Conservation (phyloP, 331 rosid species). For the Quercus lobata region DNA sequence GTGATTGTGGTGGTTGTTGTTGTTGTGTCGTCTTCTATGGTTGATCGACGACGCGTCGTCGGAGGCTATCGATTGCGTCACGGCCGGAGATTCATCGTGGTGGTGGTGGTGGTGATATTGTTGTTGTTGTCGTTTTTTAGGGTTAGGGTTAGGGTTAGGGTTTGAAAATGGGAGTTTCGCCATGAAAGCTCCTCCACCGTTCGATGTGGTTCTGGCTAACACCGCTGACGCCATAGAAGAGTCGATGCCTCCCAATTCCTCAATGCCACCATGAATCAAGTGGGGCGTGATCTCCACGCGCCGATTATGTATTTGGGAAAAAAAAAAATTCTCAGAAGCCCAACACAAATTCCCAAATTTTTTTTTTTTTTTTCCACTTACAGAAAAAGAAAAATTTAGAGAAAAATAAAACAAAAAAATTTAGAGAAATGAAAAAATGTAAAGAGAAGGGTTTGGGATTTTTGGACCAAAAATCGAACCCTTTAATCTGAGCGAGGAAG, state of each 20-base stretch:
- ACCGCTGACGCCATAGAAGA: conserved; percentile 79
- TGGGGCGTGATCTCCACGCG: conserved; percentile 20
- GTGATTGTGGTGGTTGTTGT: no score
- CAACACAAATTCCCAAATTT: not conserved
- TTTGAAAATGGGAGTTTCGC: conserved; percentile 74
- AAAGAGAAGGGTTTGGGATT: conserved; percentile 47
- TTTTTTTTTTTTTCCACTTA: no score
- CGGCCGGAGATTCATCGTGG: conserved; percentile 40
- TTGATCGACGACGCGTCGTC: conserved; percentile 86
- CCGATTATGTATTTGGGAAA: not conserved
- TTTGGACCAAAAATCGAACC: conserved; percentile 12
- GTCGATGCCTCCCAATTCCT: conserved; percentile 31
- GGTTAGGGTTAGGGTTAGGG: conserved; percentile 66
- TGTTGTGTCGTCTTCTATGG: conserved; percentile 31
- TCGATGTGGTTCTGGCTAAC: conserved; percentile 62
- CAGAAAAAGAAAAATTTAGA: not conserved
- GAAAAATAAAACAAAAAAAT: no score
- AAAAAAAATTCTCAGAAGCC: no score
- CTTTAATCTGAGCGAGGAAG: conserved; percentile 79
- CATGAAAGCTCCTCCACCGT: conserved; percentile 77
- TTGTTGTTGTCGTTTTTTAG: conserved; percentile 38
- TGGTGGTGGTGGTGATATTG: not conserved
- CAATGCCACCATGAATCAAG: conserved; percentile 46
- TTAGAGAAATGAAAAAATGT: not conserved
- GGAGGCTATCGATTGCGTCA: conserved; percentile 68